Evolutionary conservation across 768 basidiomycete genomes (phyloP).

Genomic region (Dioszegia crocea): DNA sequence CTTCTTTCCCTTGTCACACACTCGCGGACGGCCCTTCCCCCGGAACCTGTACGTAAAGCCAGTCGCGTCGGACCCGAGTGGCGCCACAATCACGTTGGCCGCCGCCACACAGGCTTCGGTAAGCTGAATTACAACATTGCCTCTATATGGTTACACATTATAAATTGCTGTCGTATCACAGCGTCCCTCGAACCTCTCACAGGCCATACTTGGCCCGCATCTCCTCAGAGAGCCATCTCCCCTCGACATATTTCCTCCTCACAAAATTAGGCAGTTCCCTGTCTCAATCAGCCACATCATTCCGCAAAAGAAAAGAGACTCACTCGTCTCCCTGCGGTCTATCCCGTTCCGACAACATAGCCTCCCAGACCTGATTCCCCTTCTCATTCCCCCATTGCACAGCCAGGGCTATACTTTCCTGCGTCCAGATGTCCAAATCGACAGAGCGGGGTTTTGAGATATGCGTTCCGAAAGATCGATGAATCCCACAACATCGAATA

Average conservation of each 20-base stretch:
- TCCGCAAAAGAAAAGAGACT: slow-evolving; percentile 17
- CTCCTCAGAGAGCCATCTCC: slow-evolving; percentile 33
- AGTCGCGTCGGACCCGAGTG: background rate
- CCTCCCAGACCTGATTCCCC: slow-evolving; percentile 45
- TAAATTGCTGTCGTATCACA: too few species aligned
- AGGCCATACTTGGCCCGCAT: slow-evolving; percentile 6
- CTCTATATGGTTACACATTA: too few species aligned
- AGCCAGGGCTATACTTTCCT: slow-evolving; percentile 39
- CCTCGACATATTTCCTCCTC: slow-evolving; percentile 44
- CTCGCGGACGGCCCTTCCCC: background rate
- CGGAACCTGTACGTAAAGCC: background rate
- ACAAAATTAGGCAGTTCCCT: slow-evolving; percentile 39
- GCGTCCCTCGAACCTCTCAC: background rate
- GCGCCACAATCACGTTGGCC: too few species aligned
- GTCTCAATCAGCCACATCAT: background rate
- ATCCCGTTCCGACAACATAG: background rate
- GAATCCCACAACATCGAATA: slow-evolving; percentile 46
- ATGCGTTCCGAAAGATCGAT: slow-evolving; percentile 47
- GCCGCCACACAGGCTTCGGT: too few species aligned
- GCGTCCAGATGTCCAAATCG: slow-evolving; percentile 46
- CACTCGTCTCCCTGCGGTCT: slow-evolving; percentile 30
- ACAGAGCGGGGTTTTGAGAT: slow-evolving; percentile 48
- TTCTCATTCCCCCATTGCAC: slow-evolving; percentile 43
- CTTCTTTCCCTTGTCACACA: background rate
- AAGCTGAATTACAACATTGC: too few species aligned